Evolutionary conservation across 371 early-diverging fungal species (phyloP).

Genomic region (Neoconidiobolus thromboides): DNA sequence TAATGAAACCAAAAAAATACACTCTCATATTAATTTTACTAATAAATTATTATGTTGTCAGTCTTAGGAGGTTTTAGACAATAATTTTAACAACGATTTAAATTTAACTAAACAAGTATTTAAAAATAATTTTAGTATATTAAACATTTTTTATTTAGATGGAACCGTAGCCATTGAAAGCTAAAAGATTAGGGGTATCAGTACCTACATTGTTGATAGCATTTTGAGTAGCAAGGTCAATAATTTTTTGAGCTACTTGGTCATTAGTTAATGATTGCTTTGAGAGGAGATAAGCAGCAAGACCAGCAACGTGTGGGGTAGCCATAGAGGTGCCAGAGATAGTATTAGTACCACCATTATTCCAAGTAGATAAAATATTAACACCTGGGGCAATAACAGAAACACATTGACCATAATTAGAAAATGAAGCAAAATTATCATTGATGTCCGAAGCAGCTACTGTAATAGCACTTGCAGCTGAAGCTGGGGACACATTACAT

Average conservation of each 20-base stretch:
- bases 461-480: conserved; percentile 33
- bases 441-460: conserved; percentile 36
- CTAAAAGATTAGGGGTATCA: background rate
- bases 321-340: conserved; percentile 67
- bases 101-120: too few relatives aligned
- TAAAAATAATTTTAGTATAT: too few relatives aligned
- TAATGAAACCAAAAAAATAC: too few relatives aligned
- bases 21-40: too few relatives aligned
- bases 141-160: too few relatives aligned
- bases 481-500: conserved; percentile 45
- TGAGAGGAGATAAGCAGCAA: conserved; percentile 26
- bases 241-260: background rate
- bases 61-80: too few relatives aligned
- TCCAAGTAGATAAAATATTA: conserved; percentile 19
- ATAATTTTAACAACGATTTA: too few relatives aligned
- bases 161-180: background rate
- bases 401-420: conserved; percentile 54
- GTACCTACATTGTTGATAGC: background rate
- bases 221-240: background rate
- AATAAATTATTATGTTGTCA: too few relatives aligned
- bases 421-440: conserved; percentile 24
- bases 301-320: conserved; percentile 63
- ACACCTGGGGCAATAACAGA: conserved; percentile 31
- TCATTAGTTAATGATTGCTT: background rate
- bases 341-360: conserved; percentile 12